Percentiles rank a stretch among this genome's conserved stretches.
phyloP scores from a whole-genome alignment of 225 moss, liverwort and hornwort species.

The Pleurozium schreberi region DNA sequence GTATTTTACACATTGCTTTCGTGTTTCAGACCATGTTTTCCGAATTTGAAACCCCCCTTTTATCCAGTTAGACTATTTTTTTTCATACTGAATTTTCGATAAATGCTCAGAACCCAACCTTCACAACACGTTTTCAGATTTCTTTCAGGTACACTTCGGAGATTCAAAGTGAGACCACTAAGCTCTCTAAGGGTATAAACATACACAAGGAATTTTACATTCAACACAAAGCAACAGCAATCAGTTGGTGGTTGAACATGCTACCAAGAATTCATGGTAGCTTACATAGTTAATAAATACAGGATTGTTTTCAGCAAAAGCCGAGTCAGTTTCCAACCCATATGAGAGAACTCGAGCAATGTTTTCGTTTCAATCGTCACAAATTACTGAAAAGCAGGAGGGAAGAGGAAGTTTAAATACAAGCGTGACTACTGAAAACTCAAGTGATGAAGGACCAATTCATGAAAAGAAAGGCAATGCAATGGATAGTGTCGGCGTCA shows the following conservation, averaged over 20 bases:
- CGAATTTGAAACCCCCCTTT: too few relatives aligned
- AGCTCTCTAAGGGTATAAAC: not conserved
- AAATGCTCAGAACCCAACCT: not conserved
- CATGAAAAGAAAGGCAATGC: slow-evolving; percentile 90
- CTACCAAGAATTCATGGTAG: not conserved
- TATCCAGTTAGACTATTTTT: not conserved
- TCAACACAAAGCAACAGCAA: not conserved
- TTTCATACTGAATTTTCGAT: not conserved
- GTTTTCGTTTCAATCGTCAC: not conserved
- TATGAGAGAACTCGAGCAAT: not conserved
- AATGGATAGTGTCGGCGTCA: slow-evolving; percentile 73
- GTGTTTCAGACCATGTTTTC: not conserved
- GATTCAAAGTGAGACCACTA: not conserved
- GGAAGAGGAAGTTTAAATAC: not conserved
- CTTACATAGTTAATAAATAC: not conserved
- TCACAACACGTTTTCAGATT: not conserved
- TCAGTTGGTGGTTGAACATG: not conserved
- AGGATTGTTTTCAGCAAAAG: slow-evolving; percentile 7
- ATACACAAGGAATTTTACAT: not conserved
- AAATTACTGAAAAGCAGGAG: not conserved
- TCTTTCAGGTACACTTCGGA: not conserved
- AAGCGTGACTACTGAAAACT: not conserved
- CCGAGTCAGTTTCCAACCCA: not conserved
- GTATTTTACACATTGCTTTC: not conserved
- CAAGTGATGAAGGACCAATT: slow-evolving; percentile 83